Evolutionary conservation across 805 yeast species (phyloP).

Genomic region (Monosporozyma siamensis): DNA sequence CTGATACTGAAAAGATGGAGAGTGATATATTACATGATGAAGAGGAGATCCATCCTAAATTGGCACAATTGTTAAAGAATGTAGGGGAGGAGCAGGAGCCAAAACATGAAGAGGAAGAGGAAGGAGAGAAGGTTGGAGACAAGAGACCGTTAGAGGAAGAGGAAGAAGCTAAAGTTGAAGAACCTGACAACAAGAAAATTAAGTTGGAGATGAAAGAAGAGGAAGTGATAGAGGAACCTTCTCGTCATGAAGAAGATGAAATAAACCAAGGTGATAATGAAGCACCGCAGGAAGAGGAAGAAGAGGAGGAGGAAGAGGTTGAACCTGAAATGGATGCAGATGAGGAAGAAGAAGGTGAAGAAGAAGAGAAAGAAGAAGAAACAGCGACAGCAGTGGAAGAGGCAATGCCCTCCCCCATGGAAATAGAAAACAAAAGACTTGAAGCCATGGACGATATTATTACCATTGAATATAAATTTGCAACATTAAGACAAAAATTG

Average conservation of each 20-base stretch:
- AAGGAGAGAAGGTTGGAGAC: neutral
- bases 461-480: conserved; percentile 78
- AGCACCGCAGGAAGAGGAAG: conserved; percentile 11
- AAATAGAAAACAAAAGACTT: conserved; percentile 22
- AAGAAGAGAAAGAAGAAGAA: conserved; percentile 6
- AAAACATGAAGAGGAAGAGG: conserved; percentile 2
- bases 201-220: conserved; percentile 14
- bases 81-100: neutral
- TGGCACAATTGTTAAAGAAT: conserved; percentile 13
- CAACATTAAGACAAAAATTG: conserved; percentile 70
- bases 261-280: conserved; percentile 7
- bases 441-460: conserved; percentile 51
- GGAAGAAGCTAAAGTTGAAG: conserved; percentile 5
- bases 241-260: conserved; percentile 7
- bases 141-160: neutral
- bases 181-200: conserved; percentile 9
- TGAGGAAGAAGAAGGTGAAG: conserved; percentile 4
- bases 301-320: conserved; percentile 7
- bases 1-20: conserved; percentile 85
- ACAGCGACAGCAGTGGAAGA: conserved; percentile 8
- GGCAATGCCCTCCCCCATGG: conserved; percentile 8
- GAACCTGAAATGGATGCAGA: conserved; percentile 8
- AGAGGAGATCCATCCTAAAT: conserved; percentile 13
- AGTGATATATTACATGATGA: conserved; percentile 21
- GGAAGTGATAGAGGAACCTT: conserved; percentile 14